Percentiles rank a stretch among this genome's conserved stretches.
Evolutionary conservation across 345 rosid genomes (phyloP).

Genomic region (Aquilaria yunnanensis): DNA sequence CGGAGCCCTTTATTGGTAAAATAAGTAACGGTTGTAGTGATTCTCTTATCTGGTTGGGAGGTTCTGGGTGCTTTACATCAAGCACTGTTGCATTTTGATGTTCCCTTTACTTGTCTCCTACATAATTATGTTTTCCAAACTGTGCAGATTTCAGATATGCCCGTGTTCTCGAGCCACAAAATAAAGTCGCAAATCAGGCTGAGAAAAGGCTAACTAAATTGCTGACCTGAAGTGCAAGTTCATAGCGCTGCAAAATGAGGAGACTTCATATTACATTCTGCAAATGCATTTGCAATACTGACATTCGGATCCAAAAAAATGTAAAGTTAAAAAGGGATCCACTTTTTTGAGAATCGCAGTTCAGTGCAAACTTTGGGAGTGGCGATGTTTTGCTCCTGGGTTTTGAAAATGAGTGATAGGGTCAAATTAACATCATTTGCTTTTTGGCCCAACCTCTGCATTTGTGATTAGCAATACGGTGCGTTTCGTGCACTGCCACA

Average conservation of each 20-base stretch:
- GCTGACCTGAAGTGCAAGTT: conserved; percentile 29
- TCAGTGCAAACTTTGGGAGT: too few relatives aligned
- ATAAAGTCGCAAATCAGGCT: conserved; percentile 60
- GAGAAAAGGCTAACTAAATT: conserved; percentile 63
- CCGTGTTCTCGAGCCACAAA: conserved; percentile 84
- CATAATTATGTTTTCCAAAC: neutral
- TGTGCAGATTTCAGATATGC: conserved; percentile 82
- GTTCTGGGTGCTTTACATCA: neutral
- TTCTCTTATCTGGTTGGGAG: neutral
- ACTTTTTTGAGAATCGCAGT: too few relatives aligned
- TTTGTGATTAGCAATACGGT: too few relatives aligned
- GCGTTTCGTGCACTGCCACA: too few relatives aligned
- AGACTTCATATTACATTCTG: neutral
- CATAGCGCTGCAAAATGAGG: neutral
- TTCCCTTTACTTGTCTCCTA: neutral
- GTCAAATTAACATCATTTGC: too few relatives aligned
- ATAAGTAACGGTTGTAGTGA: neutral
- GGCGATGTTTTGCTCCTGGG: too few relatives aligned
- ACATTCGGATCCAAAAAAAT: too few relatives aligned
- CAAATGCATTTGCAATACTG: too few relatives aligned
- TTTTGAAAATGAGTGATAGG: too few relatives aligned
- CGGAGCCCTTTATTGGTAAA: neutral
- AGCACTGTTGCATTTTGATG: neutral
- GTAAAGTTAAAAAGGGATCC: too few relatives aligned
- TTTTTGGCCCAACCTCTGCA: too few relatives aligned